phyloP scores from a whole-genome alignment of 148 eudicot species.

The Mesembryanthemum crystallinum region DNA sequence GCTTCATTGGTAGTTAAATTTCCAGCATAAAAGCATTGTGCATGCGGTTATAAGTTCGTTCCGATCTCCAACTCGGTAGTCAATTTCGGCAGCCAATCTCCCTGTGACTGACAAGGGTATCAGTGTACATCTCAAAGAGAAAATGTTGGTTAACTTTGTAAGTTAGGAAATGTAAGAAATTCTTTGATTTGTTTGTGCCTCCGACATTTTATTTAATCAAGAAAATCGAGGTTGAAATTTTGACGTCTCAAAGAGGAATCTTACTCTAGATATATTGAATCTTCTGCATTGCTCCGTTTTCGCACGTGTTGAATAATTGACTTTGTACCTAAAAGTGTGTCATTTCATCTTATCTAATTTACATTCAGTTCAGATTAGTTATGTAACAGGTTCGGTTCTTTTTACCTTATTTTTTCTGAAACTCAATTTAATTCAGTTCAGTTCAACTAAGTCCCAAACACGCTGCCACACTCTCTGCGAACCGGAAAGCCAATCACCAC shows the following conservation, averaged over 20 bases:
- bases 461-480: no score
- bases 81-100: background rate
- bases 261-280: no score
- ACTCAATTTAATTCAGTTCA: no score
- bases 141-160: conserved; percentile 13
- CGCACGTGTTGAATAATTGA: no score
- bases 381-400: no score
- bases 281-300: no score
- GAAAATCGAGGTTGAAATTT: conserved; percentile 13
- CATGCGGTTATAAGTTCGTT: background rate
- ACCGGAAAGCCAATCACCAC: no score
- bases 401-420: no score
- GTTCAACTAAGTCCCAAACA: no score
- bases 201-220: background rate
- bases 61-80: background rate
- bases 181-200: conserved; percentile 27
- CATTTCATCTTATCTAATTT: no score
- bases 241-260: conserved; percentile 6
- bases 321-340: no score
- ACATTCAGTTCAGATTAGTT: no score
- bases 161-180: conserved; percentile 16
- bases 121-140: conserved; percentile 19
- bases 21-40: background rate
- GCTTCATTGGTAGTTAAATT: conserved; percentile 64
- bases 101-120: background rate